A percentile compares a stretch with the other conserved stretches of the same genome.
Conservation (phyloP, 306 rosid genomes). For the Alnus glutinosa region DNA sequence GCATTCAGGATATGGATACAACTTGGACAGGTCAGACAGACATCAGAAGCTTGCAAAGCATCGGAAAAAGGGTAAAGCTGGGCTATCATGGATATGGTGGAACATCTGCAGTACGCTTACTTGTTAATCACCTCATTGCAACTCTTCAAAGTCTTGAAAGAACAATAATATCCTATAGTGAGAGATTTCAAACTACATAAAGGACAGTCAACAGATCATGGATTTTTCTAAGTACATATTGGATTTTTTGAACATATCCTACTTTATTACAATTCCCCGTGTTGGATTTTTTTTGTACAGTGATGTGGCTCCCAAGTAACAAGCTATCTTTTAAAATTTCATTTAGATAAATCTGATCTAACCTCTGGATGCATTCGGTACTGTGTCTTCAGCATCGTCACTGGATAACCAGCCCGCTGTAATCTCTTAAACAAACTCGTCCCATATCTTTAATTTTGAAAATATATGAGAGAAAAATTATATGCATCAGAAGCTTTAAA, state of each 20-base stretch:
- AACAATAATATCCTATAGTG: no score
- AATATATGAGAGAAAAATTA: slow-evolving; percentile 21
- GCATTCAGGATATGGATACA: no score
- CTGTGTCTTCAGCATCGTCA: slow-evolving; percentile 92
- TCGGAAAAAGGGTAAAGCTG: no score
- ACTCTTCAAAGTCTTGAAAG: no score
- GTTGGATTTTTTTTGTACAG: background rate
- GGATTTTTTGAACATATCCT: background rate
- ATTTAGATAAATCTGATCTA: slow-evolving; percentile 33
- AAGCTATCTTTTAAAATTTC: slow-evolving; percentile 13
- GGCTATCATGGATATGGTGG: no score
- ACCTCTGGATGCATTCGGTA: slow-evolving; percentile 99
- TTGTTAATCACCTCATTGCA: no score
- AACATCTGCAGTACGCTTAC: no score
- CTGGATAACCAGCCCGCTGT: slow-evolving; percentile 86
- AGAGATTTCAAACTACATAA: no score
- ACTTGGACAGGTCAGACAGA: no score
- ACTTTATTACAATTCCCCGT: background rate
- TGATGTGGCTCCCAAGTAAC: slow-evolving; percentile 10
- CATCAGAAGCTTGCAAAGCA: no score
- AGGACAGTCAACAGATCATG: no score
- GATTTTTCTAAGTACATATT: no score
- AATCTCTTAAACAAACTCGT: slow-evolving; percentile 88
- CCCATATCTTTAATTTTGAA: slow-evolving; percentile 64
- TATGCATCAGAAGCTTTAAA: slow-evolving; percentile 7